phyloP scores from a whole-genome alignment of 768 basidiomycete genomes.

The Mycena epipterygia region DNA sequence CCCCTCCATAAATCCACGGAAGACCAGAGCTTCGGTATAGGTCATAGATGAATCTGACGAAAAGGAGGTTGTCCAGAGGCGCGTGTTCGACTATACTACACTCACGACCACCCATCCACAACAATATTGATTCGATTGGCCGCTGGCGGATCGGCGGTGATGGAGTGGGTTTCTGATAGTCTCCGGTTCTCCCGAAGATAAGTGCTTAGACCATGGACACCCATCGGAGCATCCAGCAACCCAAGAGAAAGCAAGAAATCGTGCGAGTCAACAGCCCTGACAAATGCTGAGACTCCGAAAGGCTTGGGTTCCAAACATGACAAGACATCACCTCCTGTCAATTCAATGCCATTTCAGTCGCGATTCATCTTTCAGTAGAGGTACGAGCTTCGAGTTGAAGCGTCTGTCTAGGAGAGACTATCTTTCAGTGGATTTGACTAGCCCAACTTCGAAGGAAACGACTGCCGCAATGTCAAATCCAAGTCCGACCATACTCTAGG shows the following conservation, averaged over 20 bases:
- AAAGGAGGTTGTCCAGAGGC: constrained; percentile 23
- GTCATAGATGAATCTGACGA: constrained; percentile 81
- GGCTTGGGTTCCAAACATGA: not conserved
- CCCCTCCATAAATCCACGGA: constrained; percentile 91
- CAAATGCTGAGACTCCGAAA: too few species aligned
- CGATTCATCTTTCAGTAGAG: too few species aligned
- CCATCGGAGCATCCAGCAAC: constrained; percentile 49
- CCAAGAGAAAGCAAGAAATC: not conserved
- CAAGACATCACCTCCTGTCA: not conserved
- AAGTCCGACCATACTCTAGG: too few species aligned
- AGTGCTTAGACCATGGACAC: constrained; percentile 66
- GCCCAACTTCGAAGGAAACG: not conserved
- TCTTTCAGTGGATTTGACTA: too few species aligned
- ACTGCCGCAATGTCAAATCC: too few species aligned
- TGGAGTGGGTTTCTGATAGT: constrained; percentile 51
- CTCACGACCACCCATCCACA: constrained; percentile 92
- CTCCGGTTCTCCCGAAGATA: constrained; percentile 64
- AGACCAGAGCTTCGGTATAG: constrained; percentile 70
- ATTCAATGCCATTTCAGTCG: too few species aligned
- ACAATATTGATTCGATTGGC: constrained; percentile 63
- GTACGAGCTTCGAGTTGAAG: too few species aligned
- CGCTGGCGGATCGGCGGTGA: constrained; percentile 36
- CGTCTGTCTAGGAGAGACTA: too few species aligned
- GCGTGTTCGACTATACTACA: constrained; percentile 38
- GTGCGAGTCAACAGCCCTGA: too few species aligned